Base-by-base conservation (phyloP, 2,329 filamentous ascomycete species). In the Verticillium alfalfae region DNA sequence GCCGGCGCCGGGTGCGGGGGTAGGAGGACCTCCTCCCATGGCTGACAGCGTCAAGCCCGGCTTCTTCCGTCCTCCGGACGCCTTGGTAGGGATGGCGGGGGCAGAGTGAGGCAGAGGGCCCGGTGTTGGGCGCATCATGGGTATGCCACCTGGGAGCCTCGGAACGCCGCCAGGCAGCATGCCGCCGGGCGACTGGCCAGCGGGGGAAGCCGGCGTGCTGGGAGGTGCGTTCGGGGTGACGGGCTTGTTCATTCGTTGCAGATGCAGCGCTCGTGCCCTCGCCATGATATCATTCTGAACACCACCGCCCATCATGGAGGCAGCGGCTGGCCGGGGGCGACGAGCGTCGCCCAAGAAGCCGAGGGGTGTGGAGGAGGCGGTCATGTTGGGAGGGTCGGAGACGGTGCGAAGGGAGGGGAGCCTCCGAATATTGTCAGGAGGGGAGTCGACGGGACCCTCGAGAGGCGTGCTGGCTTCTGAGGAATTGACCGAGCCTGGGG, bases 321-420 rank as follows among this genome's bases (percentile, higher is more conserved):
- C 72, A 5, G 78, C 70, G 12, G 76, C 70, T 15, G 76, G 76
- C 22, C 76, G 71, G 3, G 84, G 86, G 57, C 84, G 79, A 62
- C 86, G 79, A 5, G 84, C 86, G 66, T 78, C 85, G 73, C 88
- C 92, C 69, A 97, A 79, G 62, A 91, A 84, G 49, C 92, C 92
- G 4, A 93, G 80, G 49, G 91, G 88, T 34, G 90, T 95, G n/a
- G 93, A 97, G n/a, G 88, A 93, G 7, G 89, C 78, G 61, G 86
- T 91, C 86, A 96, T 93, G 60, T 77, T 79, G 66, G 80, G 77
- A 22, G 87, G 78, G 58, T 88, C 84, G 60, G 87, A 86, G 22
- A 84, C 75, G 56, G 85, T 84, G 67, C 87, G 84, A 52, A 87
- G 73, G 5, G 85, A 85, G 22, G 86, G 81, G 62, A 88, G 70